These are phyloP conservation scores for Tetraselmis chui DNA, from an alignment of 139 green algal species.

Conservation along the genomic window DNA sequence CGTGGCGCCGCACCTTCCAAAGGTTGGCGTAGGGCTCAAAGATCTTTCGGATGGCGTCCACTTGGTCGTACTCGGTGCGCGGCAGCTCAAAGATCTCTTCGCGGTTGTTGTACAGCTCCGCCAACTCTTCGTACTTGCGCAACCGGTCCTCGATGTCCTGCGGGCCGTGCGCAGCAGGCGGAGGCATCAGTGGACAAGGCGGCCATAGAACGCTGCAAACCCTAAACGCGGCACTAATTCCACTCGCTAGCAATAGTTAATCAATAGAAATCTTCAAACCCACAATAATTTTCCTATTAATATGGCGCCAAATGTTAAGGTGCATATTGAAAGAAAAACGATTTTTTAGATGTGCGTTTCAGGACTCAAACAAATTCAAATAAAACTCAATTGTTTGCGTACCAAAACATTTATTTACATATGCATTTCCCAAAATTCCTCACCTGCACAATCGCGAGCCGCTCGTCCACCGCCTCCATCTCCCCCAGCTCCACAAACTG, in stretches of 20 bases:
- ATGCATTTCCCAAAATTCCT: background rate
- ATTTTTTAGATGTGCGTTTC: too few relatives aligned
- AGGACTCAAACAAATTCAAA: too few relatives aligned
- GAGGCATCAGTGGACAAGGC: background rate
- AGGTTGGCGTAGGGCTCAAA: conserved; percentile 50
- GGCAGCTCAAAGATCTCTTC: conserved; percentile 64
- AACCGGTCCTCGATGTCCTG: conserved; percentile 54
- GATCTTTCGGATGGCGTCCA: conserved; percentile 29
- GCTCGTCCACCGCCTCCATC: conserved; percentile 56
- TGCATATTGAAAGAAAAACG: too few relatives aligned
- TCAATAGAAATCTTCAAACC: too few relatives aligned
- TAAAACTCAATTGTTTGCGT: too few relatives aligned
- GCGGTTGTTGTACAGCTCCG: conserved; percentile 55
- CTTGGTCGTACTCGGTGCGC: conserved; percentile 43
- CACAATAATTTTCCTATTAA: too few relatives aligned
- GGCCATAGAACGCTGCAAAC: background rate
- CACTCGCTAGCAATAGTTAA: too few relatives aligned
- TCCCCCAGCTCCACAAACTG: conserved; percentile 52
- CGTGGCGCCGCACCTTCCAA: conserved; percentile 31
- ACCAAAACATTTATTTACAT: background rate
- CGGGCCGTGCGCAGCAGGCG: too few relatives aligned
- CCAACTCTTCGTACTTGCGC: conserved; percentile 22
- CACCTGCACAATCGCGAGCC: conserved; percentile 31
- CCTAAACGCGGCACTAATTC: too few relatives aligned
- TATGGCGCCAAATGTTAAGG: too few relatives aligned